A percentile compares a stretch with the other conserved stretches of the same genome.
Conservation (phyloP, 1,284 basidiomycete genomes). For the Anthracocystis panici-leucophaei region DNA sequence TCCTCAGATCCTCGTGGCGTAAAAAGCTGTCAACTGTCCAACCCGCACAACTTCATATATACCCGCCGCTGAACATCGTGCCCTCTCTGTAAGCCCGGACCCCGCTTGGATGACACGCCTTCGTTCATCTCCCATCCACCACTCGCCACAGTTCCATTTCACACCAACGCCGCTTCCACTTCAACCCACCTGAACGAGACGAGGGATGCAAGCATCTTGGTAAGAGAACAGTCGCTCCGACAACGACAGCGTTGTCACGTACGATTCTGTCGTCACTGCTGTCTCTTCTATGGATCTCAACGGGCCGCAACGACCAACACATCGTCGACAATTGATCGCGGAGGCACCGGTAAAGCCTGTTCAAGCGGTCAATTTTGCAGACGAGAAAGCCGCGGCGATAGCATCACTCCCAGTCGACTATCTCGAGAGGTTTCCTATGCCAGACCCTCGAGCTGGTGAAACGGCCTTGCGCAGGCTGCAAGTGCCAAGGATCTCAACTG, state of each 20-base stretch:
- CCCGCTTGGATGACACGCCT: too few relatives aligned
- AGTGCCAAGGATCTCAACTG: not conserved
- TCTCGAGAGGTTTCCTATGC: slow-evolving; percentile 14
- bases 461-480: not conserved
- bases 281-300: slow-evolving; percentile 1
- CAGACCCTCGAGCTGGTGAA: slow-evolving; percentile 3
- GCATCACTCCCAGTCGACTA: not conserved
- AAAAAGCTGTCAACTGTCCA: too few relatives aligned
- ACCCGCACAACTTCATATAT: too few relatives aligned
- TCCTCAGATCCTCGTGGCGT: too few relatives aligned
- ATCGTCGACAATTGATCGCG: not conserved
- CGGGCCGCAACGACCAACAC: not conserved
- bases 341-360: not conserved
- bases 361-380: not conserved
- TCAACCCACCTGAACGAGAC: not conserved
- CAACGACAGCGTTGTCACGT: slow-evolving; percentile 12
- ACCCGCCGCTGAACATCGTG: too few relatives aligned
- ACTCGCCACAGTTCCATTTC: not conserved
- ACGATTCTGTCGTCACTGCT: slow-evolving; percentile 15
- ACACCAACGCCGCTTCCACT: not conserved
- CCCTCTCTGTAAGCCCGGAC: too few relatives aligned
- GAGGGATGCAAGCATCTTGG: slow-evolving; percentile 1
- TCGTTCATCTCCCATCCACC: not conserved
- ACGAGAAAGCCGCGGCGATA: not conserved
- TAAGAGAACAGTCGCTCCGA: slow-evolving; percentile 11